Conservation (phyloP, 441 rosid species). For the Populus hybrid region DNA sequence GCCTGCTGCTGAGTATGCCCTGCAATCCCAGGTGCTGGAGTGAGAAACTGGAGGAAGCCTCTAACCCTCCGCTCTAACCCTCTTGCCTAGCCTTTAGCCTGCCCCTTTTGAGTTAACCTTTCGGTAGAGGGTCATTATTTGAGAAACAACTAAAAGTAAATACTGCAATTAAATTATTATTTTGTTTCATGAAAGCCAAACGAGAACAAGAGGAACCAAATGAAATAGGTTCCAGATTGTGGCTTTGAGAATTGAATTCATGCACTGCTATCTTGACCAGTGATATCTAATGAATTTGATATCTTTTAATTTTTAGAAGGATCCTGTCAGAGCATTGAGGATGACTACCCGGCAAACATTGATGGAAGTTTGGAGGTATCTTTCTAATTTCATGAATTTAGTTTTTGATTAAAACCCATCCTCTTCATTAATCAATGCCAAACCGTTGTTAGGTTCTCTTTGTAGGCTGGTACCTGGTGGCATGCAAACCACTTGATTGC, state of each 20-base stretch:
- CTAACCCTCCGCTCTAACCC: neutral
- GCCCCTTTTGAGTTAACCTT: neutral
- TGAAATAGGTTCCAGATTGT: neutral
- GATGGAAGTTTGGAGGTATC: conserved; percentile 85
- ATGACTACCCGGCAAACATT: conserved; percentile 81
- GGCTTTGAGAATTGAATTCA: neutral
- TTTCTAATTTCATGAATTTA: neutral
- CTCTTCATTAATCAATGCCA: neutral
- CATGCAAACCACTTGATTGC: neutral
- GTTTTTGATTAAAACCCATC: neutral
- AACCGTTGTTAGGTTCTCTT: neutral
- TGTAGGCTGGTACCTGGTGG: neutral
- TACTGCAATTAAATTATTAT: neutral
- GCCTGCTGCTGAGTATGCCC: neutral
- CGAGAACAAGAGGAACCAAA: neutral
- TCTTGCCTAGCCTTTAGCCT: neutral
- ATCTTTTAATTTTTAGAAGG: conserved; percentile 46
- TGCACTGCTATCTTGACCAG: neutral
- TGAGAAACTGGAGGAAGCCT: neutral
- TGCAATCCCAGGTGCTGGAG: neutral
- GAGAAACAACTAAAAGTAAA: neutral
- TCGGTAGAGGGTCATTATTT: neutral
- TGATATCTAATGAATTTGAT: neutral
- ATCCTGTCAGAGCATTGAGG: conserved; percentile 60
- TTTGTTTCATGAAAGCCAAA: neutral